Percentiles rank a stretch among this genome's conserved stretches.
Evolutionary conservation across 164 flowering plant genomes (phyloP).

Genomic region (Piper betle): DNA sequence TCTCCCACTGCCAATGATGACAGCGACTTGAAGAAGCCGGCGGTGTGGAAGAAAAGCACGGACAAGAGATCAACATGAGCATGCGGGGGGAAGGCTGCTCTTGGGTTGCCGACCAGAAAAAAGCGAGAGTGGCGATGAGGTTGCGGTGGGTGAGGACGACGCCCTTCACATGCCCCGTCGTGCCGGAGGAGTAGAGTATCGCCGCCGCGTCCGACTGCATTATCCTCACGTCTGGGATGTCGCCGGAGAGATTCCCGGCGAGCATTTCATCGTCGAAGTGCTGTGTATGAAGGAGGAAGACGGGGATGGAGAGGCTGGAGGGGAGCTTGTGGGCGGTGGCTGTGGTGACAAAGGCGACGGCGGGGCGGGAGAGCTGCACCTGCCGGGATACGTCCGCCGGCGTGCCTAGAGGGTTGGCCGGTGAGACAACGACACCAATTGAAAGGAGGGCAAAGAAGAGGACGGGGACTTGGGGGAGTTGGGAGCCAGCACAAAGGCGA

Average conservation of each 20-base stretch:
- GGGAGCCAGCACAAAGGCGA: no score
- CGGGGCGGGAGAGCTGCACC: conserved; percentile 31
- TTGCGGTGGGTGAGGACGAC: conserved; percentile 55
- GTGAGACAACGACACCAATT: conserved; percentile 48
- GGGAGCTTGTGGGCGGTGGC: conserved; percentile 27
- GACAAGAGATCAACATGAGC: conserved; percentile 15
- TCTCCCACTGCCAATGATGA: conserved; percentile 19
- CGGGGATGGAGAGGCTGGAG: conserved; percentile 1
- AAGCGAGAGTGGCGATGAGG: conserved; percentile 21
- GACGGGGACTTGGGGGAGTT: conserved; percentile 22
- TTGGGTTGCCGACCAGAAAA: not conserved
- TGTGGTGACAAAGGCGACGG: conserved; percentile 41
- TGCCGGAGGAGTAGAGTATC: conserved; percentile 62
- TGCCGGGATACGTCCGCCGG: conserved; percentile 41
- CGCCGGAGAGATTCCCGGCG: not conserved
- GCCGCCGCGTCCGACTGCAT: conserved; percentile 39
- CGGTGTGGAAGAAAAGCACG: conserved; percentile 35
- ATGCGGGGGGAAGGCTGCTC: conserved; percentile 7
- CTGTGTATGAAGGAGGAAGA: conserved; percentile 18
- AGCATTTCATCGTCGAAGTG: conserved; percentile 13
- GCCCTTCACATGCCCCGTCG: conserved; percentile 58
- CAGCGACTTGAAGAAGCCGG: conserved; percentile 18
- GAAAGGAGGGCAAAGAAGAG: conserved; percentile 51
- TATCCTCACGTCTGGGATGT: conserved; percentile 4
- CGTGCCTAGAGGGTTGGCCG: conserved; percentile 53